Evolutionary conservation across 2,329 filamentous ascomycete species (phyloP), one percentile per base, ranked within the genome.

Genomic region (Teratosphaeriaceae sp.): DNA sequence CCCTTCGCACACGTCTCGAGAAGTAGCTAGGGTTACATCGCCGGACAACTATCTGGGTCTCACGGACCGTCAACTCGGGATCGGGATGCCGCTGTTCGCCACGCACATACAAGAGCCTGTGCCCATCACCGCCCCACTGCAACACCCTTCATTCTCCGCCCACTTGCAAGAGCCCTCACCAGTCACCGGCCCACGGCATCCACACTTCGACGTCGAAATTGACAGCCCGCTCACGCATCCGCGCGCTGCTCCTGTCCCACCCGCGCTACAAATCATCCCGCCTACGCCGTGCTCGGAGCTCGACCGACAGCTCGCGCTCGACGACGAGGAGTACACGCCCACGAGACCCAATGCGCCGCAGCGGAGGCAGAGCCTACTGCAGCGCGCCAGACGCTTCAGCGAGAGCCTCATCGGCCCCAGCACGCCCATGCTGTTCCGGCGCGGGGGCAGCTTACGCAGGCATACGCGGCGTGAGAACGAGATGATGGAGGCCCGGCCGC

Each of bases 181-280:
- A 8, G 26, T 27, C 26, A 27, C 26, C 26, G 26, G 16, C 30
- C 16, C 9, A 34, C 16, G 15, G 30, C 30, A 7, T 8, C 9
- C 9, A 9, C 12, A 43, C 41, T 37, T 43, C 54, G 9, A 43
- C n/a, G n/a, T n/a, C n/a, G 18, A 44, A 6, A 40, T 44, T n/a
- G 69, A 79, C 40, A 79, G 74, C 8, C 76, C 78, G 2, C 65
- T 82, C 19, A 72, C 69, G 34, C 78, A 82, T 47, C 78, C 79
- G 8, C 71, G 78, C 29, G 63, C 70, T 29, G 73, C 78, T 5
- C 77, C 79, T 1, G 64, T 70, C 41, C 79, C 78, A 22, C 79
- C 79, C 1, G 65, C 66, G 20, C 67, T 77, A 52, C 72, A 73
- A 30, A 67, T 76, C 47, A 75, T 76, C 41, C 75, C 75, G 11